Evolutionary conservation across 2,329 filamentous ascomycete genomes (phyloP).

Genomic region (Trichoderma endophyticum): DNA sequence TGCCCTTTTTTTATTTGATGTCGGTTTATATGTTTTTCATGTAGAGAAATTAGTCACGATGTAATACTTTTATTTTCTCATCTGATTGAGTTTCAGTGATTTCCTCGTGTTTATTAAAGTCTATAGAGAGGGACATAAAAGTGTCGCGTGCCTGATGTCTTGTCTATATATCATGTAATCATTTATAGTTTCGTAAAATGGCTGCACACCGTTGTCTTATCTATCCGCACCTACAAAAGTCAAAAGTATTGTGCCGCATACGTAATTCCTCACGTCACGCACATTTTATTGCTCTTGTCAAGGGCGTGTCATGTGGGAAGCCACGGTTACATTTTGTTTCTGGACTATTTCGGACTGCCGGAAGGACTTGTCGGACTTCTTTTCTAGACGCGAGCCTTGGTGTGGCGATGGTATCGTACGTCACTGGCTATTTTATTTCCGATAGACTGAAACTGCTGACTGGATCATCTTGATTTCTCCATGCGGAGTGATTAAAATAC

Average conservation of each 20-base stretch:
- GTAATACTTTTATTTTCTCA: not conserved
- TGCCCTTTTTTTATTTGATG: not conserved
- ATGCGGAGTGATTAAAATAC: too few relatives aligned
- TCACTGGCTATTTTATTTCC: not conserved
- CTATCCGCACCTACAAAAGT: constrained; percentile 1
- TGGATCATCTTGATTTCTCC: too few relatives aligned
- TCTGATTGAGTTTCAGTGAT: not conserved
- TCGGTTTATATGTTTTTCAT: not conserved
- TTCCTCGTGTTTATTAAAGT: not conserved
- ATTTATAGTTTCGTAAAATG: not conserved
- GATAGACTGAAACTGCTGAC: too few relatives aligned
- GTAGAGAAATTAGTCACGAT: constrained; percentile 1
- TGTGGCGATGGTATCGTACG: not conserved
- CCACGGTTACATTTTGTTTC: too few relatives aligned
- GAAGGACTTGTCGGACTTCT: not conserved
- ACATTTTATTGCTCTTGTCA: not conserved
- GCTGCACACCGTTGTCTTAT: not conserved
- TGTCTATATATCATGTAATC: not conserved
- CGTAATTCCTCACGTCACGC: constrained; percentile 14
- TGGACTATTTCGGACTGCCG: not conserved
- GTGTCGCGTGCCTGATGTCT: not conserved
- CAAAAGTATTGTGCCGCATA: constrained; percentile 2
- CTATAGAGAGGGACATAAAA: not conserved
- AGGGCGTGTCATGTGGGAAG: not conserved
- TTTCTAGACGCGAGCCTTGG: not conserved